A percentile compares a stretch with the other conserved stretches of the same genome.
phyloP scores from a whole-genome alignment of 192 early-diverging fungal genomes.

The Chytriomyces sp. region DNA sequence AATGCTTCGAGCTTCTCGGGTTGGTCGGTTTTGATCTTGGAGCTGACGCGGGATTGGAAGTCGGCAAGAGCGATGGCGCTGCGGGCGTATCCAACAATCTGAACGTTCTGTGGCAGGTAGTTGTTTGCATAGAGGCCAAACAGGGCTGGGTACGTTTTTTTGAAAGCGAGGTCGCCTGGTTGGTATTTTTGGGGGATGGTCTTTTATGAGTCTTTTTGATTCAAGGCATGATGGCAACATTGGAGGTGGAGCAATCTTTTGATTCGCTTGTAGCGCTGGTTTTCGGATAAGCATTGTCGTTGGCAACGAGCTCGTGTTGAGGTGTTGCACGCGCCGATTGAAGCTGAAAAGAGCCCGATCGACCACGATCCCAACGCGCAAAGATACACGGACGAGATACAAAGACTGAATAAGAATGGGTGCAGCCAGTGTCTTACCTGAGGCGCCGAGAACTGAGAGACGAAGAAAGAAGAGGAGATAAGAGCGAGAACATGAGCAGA shows the following conservation, averaged over 20 bases:
- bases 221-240: background rate
- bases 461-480: background rate
- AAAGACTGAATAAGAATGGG: too few species aligned
- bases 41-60: constrained; percentile 75
- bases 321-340: background rate
- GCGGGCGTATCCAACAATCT: constrained; percentile 93
- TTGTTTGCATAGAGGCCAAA: constrained; percentile 89
- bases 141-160: constrained; percentile 96
- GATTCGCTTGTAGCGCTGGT: background rate
- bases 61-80: constrained; percentile 74
- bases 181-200: background rate
- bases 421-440: background rate
- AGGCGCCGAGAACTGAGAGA: constrained; percentile 21
- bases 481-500: background rate
- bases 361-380: background rate
- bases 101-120: constrained; percentile 74
- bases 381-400: background rate
- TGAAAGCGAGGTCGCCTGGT: constrained; percentile 92
- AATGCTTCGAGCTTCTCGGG: constrained; percentile 69
- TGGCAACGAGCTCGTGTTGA: too few species aligned
- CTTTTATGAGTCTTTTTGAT: background rate
- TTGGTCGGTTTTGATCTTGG: constrained; percentile 69
- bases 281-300: too few species aligned
- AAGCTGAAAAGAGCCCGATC: background rate
- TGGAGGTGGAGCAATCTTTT: background rate